Evolutionary conservation across 352 stramenopile genomes (phyloP).

Genomic region (Globisporangium camurandrum): DNA sequence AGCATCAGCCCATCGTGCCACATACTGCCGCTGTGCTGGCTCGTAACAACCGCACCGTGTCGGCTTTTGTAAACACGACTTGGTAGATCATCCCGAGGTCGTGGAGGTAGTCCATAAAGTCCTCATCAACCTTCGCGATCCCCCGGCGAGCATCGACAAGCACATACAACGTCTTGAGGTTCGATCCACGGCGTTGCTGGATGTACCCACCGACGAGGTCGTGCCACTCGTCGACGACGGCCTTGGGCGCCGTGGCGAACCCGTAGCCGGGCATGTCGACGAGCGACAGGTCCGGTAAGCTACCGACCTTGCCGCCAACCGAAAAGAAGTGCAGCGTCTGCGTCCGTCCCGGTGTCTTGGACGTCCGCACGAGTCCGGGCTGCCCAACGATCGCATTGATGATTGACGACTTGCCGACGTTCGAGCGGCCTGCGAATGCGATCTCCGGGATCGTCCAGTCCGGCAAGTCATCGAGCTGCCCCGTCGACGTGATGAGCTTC

Average conservation of each 20-base stretch:
- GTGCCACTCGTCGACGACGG: slow-evolving; percentile 70
- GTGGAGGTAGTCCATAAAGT: slow-evolving; percentile 87
- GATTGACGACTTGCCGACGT: slow-evolving; percentile 85
- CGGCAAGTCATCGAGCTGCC: slow-evolving; percentile 47
- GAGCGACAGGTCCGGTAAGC: slow-evolving; percentile 52
- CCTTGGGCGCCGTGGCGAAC: slow-evolving; percentile 73
- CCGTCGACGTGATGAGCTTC: slow-evolving; percentile 61
- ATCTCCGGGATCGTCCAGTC: slow-evolving; percentile 72
- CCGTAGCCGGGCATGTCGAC: slow-evolving; percentile 87
- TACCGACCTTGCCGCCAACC: slow-evolving; percentile 66
- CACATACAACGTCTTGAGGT: slow-evolving; percentile 72
- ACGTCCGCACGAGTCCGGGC: slow-evolving; percentile 57
- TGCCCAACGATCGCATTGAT: slow-evolving; percentile 81
- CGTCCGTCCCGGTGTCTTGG: slow-evolving; percentile 84
- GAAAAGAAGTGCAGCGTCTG: slow-evolving; percentile 78
- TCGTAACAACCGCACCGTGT: slow-evolving; percentile 37
- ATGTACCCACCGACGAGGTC: slow-evolving; percentile 75
- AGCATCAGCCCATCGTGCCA: background rate
- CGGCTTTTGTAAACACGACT: slow-evolving; percentile 88
- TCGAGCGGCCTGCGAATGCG: slow-evolving; percentile 81
- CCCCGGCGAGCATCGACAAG: slow-evolving; percentile 78
- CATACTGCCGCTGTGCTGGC: background rate
- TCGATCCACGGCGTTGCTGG: slow-evolving; percentile 45
- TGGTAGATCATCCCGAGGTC: slow-evolving; percentile 79
- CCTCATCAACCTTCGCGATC: slow-evolving; percentile 62